Evolutionary conservation across 2,329 filamentous ascomycete genomes (phyloP).

Genomic region (Exophiala spinifera): DNA sequence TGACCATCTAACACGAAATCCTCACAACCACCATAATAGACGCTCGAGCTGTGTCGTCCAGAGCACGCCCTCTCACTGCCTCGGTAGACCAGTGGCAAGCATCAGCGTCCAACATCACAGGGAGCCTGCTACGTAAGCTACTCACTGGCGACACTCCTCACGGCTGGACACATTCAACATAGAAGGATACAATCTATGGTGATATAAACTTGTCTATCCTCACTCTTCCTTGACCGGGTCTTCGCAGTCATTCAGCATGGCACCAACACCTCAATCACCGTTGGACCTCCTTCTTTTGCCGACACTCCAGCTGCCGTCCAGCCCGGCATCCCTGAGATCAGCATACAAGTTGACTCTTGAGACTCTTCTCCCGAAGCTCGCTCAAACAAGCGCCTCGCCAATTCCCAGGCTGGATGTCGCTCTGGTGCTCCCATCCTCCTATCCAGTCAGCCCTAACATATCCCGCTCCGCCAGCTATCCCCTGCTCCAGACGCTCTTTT

Average conservation of each 20-base stretch:
- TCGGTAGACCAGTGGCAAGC: too few species aligned
- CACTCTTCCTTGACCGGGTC: not conserved
- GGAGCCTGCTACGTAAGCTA: too few species aligned
- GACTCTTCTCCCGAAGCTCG: constrained; percentile 22
- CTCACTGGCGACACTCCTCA: too few species aligned
- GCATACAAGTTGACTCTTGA: constrained; percentile 23
- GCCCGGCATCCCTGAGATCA: constrained; percentile 14
- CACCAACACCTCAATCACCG: constrained; percentile 2
- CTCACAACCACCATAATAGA: not conserved
- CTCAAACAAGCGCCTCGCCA: constrained; percentile 3
- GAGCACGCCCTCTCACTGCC: too few species aligned
- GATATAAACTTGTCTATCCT: not conserved
- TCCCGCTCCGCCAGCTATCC: constrained; percentile 21
- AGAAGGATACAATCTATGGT: too few species aligned
- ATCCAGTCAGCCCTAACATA: constrained; percentile 7
- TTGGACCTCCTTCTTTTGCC: constrained; percentile 22
- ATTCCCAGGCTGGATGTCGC: constrained; percentile 20
- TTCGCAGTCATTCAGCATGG: not conserved
- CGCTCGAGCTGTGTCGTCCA: too few species aligned
- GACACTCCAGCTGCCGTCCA: constrained; percentile 11
- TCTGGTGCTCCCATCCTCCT: constrained; percentile 16
- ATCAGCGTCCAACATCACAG: too few species aligned
- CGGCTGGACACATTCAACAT: too few species aligned
- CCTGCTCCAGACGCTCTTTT: constrained; percentile 63
- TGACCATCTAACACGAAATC: not conserved